These are phyloP conservation scores for Chlorella sp. DNA, from an alignment of 139 green algal genomes.

Conservation along the genomic window DNA sequence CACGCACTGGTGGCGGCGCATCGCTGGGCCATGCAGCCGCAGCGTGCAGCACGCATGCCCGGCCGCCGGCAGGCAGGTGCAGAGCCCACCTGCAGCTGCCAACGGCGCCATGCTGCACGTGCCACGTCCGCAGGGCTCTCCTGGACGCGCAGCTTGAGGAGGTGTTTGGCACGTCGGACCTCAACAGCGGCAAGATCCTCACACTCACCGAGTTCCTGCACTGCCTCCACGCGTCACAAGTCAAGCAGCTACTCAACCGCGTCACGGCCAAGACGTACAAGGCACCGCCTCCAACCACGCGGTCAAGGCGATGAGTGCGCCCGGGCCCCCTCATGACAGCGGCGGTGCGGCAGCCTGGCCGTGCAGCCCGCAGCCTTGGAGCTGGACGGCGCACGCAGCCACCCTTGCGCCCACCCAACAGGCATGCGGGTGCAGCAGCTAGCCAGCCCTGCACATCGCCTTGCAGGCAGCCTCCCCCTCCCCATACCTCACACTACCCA, in stretches of 20 bases:
- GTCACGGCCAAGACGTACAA: constrained; percentile 69
- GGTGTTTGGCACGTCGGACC: constrained; percentile 87
- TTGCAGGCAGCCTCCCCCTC: too few species aligned
- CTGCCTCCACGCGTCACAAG: constrained; percentile 61
- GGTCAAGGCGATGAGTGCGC: constrained; percentile 9
- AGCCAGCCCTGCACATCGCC: too few species aligned
- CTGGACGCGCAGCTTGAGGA: constrained; percentile 82
- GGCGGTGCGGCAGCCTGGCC: too few species aligned
- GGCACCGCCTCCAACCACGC: constrained; percentile 35
- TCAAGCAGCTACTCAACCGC: constrained; percentile 58
- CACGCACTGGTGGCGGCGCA: neutral
- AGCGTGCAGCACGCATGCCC: neutral
- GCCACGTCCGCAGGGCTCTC: constrained; percentile 26
- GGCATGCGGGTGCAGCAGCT: too few species aligned
- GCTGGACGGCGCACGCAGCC: too few species aligned
- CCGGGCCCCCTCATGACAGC: too few species aligned
- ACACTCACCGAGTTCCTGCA: constrained; percentile 85
- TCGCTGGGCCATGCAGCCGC: neutral
- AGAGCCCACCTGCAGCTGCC: neutral
- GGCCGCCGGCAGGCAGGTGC: neutral
- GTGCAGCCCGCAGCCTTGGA: too few species aligned
- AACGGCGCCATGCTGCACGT: neutral
- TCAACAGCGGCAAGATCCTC: constrained; percentile 81
- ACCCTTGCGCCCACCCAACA: too few species aligned
- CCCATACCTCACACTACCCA: too few species aligned